Evolutionary conservation across 2,329 filamentous ascomycete species (phyloP).

Genomic region (Aspergillus bombycis): DNA sequence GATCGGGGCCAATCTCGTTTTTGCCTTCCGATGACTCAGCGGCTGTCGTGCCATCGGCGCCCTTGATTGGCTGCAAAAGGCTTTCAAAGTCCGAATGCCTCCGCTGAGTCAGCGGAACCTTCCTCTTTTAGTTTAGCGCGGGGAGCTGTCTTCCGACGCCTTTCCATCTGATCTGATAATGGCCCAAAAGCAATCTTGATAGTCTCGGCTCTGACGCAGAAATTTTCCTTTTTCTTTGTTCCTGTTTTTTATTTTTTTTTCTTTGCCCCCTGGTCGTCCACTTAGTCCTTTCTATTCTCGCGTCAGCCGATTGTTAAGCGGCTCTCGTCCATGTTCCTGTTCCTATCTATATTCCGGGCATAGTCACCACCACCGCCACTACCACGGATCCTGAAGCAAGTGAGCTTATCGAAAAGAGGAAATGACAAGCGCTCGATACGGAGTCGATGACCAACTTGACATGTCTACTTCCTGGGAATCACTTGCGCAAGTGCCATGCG

Average conservation of each 20-base stretch:
- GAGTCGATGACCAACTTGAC: not conserved
- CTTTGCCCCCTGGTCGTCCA: not conserved
- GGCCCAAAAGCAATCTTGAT: not conserved
- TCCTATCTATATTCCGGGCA: not conserved
- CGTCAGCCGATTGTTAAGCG: not conserved
- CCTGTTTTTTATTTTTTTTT: not conserved
- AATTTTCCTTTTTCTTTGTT: no score
- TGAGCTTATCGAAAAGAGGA: no score
- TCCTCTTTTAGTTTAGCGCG: not conserved
- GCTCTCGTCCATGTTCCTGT: not conserved
- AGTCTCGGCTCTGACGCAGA: not conserved
- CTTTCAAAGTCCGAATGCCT: not conserved
- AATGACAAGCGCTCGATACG: not conserved
- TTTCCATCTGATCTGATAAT: not conserved
- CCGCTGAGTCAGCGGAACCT: not conserved
- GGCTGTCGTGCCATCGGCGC: not conserved
- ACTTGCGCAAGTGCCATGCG: not conserved
- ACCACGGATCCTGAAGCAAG: no score
- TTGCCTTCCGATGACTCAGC: constrained; percentile 6
- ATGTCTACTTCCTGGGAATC: not conserved
- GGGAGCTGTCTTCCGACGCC: not conserved
- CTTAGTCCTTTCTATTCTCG: not conserved
- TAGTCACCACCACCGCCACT: no score
- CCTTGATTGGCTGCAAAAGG: not conserved
- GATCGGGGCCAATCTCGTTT: not conserved